Conservation (phyloP, 2,329 filamentous ascomycete genomes). For the Ophiostoma tasmaniense region DNA sequence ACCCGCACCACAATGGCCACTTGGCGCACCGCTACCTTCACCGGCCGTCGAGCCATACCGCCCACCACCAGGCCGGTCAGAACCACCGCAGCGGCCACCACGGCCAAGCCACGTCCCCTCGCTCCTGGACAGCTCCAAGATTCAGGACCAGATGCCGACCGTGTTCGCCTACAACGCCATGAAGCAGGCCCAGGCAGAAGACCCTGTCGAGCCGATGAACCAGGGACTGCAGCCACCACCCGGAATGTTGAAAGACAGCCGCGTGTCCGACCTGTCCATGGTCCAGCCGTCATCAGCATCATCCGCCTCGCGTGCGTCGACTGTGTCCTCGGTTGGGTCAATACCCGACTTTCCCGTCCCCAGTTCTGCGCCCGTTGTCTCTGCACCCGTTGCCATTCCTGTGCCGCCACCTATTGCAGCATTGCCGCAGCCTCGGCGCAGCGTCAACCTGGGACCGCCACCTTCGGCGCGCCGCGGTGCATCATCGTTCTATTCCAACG, state of each 20-base stretch:
- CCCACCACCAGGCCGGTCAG: conserved; percentile 41
- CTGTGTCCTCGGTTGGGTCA: conserved; percentile 45
- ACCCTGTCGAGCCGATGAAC: background rate
- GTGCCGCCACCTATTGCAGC: conserved; percentile 21
- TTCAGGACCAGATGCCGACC: conserved; percentile 47
- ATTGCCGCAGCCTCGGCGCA: conserved; percentile 33
- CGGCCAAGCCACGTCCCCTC: conserved; percentile 53
- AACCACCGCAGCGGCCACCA: conserved; percentile 50
- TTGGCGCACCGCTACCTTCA: conserved; percentile 32
- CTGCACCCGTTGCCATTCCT: conserved; percentile 16
- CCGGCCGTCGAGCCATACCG: conserved; percentile 37
- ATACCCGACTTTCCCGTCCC: conserved; percentile 48
- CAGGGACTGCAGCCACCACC: conserved; percentile 1
- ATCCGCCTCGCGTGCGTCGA: conserved; percentile 44
- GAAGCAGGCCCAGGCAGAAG: background rate
- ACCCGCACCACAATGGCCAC: conserved; percentile 46
- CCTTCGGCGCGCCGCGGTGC: conserved; percentile 51
- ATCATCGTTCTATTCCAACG: conserved; percentile 57
- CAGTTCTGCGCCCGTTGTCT: conserved; percentile 20
- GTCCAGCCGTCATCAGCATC: conserved; percentile 32
- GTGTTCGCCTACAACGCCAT: conserved; percentile 32
- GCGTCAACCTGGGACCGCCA: conserved; percentile 49
- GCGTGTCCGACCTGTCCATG: conserved; percentile 34
- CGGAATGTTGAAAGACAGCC: conserved; percentile 30
- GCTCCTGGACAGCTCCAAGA: conserved; percentile 46